Conservation (phyloP, 2,329 filamentous ascomycete genomes). For the Cordyceps tenuipes region DNA sequence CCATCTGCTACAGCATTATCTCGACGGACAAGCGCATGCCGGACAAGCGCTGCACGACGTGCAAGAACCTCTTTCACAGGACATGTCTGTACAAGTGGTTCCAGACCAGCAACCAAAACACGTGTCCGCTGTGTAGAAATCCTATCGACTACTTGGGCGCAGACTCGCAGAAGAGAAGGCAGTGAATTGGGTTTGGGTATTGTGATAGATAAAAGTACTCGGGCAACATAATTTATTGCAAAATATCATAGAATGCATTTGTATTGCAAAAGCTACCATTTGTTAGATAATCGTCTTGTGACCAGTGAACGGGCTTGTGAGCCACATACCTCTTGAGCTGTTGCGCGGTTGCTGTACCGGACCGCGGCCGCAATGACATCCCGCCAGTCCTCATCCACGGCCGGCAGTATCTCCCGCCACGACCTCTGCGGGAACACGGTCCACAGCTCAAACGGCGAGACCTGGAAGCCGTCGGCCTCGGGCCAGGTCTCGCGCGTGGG, state of each 20-base stretch:
- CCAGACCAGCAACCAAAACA: slow-evolving; percentile 82
- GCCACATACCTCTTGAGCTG: slow-evolving; percentile 44
- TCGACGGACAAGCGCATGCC: slow-evolving; percentile 81
- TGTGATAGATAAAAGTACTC: slow-evolving; percentile 17
- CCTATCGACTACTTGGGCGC: slow-evolving; percentile 58
- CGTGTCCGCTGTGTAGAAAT: slow-evolving; percentile 87
- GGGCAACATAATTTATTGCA: slow-evolving; percentile 16
- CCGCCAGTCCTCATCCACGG: slow-evolving; percentile 47
- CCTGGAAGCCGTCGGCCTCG: slow-evolving; percentile 57
- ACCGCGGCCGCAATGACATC: slow-evolving; percentile 62
- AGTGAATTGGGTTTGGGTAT: slow-evolving; percentile 11
- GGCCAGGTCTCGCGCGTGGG: slow-evolving; percentile 78
- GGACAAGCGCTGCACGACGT: slow-evolving; percentile 84
- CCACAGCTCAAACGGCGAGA: slow-evolving; percentile 88
- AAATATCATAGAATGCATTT: slow-evolving; percentile 4
- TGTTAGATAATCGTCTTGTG: background rate
- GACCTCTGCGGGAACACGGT: slow-evolving; percentile 56
- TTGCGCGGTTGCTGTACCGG: slow-evolving; percentile 60
- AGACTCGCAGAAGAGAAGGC: slow-evolving; percentile 31
- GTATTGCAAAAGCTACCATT: background rate
- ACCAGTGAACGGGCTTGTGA: background rate
- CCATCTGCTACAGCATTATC: slow-evolving; percentile 94
- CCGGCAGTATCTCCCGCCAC: slow-evolving; percentile 65
- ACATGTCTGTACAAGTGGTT: slow-evolving; percentile 96
- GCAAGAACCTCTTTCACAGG: slow-evolving; percentile 88